These are phyloP conservation scores for Phaeoacremonium minimum DNA, from an alignment of 2,329 filamentous ascomycete species.

Conservation along the genomic window DNA sequence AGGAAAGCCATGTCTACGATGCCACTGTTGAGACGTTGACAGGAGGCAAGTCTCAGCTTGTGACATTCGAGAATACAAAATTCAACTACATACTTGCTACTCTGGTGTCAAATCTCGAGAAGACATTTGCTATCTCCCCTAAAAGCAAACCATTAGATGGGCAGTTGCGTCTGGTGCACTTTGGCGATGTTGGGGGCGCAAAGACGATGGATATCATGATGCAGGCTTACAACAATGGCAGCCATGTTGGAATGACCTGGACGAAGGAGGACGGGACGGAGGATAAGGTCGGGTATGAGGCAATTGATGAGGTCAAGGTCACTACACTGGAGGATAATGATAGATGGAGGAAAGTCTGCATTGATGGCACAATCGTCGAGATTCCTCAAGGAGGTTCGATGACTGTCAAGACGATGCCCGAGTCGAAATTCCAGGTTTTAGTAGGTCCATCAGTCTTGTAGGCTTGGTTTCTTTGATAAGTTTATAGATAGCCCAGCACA, in stretches of 20 bases:
- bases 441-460: conserved; percentile 25
- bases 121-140: conserved; percentile 78
- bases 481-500: neutral
- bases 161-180: conserved; percentile 67
- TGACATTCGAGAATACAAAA: conserved; percentile 23
- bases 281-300: conserved; percentile 63
- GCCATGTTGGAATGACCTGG: conserved; percentile 49
- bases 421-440: conserved; percentile 37
- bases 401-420: conserved; percentile 50
- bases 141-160: conserved; percentile 66
- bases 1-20: conserved; percentile 44
- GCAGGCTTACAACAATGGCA: conserved; percentile 53
- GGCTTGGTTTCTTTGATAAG: neutral
- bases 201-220: conserved; percentile 75
- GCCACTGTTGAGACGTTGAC: conserved; percentile 32
- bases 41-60: conserved; percentile 15
- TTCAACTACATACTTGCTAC: conserved; percentile 77
- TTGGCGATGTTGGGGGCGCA: conserved; percentile 61
- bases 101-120: conserved; percentile 76
- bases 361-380: conserved; percentile 86
- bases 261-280: conserved; percentile 44
- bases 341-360: conserved; percentile 78
- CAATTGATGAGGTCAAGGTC: conserved; percentile 63
- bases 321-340: conserved; percentile 63
- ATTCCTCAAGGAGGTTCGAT: conserved; percentile 69